These are phyloP conservation scores for Diophrys sp. DNA, from an alignment of 73 alveolate genomes.

Conservation along the genomic window DNA sequence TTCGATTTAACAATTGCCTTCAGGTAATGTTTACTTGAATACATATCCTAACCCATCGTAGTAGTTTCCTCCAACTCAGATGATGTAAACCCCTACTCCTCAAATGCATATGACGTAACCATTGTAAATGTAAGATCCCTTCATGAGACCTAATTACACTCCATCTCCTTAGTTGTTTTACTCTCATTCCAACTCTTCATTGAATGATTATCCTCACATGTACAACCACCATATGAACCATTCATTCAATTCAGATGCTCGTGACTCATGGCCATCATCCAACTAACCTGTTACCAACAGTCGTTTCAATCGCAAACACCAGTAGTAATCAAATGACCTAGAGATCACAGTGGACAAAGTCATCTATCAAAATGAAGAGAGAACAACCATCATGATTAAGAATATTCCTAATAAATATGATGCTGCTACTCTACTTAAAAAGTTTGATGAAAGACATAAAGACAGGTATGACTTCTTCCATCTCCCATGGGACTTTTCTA, in stretches of 20 bases:
- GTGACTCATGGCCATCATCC: too few species aligned
- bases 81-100: background rate
- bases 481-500: conserved; percentile 91
- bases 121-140: background rate
- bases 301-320: too few species aligned
- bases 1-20: background rate
- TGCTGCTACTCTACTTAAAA: conserved; percentile 68
- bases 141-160: background rate
- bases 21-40: background rate
- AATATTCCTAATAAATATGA: conserved; percentile 96
- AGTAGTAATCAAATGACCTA: background rate
- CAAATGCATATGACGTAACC: background rate
- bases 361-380: conserved; percentile 25
- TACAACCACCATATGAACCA: background rate
- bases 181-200: too few species aligned
- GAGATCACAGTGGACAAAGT: conserved; percentile 18
- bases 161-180: background rate
- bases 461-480: conserved; percentile 84
- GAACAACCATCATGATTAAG: conserved; percentile 97
- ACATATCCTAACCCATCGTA: background rate
- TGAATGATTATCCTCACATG: too few species aligned
- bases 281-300: too few species aligned
- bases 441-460: conserved; percentile 82
- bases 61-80: background rate
- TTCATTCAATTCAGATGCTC: background rate